These are phyloP conservation scores for Uronychia binucleata DNA, from an alignment of 73 alveolate species.

Conservation along the genomic window DNA sequence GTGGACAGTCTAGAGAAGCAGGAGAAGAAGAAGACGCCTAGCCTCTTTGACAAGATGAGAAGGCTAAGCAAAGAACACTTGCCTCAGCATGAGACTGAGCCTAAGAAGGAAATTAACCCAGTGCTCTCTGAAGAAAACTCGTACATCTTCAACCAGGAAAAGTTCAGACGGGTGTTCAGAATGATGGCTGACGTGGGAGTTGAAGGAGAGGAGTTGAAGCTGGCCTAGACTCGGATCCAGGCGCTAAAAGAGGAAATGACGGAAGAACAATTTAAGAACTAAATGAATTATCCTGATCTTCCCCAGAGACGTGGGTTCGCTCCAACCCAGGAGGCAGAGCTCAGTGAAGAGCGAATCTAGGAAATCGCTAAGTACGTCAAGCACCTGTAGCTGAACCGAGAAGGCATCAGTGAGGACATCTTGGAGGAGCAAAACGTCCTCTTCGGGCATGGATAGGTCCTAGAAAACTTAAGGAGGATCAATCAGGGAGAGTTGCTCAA, in stretches of 20 bases:
- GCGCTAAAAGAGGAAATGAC: too few species aligned
- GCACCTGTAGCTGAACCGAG: neutral
- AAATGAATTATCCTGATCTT: too few species aligned
- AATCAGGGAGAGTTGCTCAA: conserved; percentile 20
- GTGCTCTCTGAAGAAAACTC: neutral
- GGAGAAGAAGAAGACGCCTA: neutral
- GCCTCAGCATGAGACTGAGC: neutral
- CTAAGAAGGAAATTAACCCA: neutral
- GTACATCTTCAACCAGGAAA: neutral
- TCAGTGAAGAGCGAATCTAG: neutral
- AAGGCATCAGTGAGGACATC: neutral
- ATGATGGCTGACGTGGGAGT: neutral
- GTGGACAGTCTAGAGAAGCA: neutral
- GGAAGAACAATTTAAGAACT: too few species aligned
- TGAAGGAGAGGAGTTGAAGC: neutral
- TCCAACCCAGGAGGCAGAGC: too few species aligned
- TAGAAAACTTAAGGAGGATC: neutral
- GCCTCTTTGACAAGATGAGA: neutral
- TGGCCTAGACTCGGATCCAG: neutral
- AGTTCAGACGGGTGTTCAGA: neutral
- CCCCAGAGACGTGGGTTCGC: too few species aligned
- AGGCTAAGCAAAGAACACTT: too few species aligned
- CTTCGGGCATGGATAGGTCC: neutral
- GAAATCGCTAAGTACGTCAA: neutral
- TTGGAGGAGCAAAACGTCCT: neutral